Conservation (phyloP, 73 alveolate genomes). For the Paramecium sexaurelia region DNA sequence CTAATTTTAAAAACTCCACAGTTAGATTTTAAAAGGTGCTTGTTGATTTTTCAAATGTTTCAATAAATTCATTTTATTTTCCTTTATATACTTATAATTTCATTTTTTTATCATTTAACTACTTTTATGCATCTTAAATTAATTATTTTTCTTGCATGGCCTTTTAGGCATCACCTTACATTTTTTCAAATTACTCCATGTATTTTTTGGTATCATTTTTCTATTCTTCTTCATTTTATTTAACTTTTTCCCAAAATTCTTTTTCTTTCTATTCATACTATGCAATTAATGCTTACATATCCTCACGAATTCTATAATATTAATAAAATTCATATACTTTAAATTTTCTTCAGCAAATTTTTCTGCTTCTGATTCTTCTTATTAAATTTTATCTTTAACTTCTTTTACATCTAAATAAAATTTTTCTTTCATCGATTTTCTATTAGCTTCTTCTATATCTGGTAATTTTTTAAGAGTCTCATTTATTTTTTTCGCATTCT, state of each 20-base stretch:
- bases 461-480: constrained; percentile 26
- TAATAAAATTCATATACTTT: neutral
- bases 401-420: constrained; percentile 21
- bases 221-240: constrained; percentile 4
- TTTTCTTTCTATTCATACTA: constrained; percentile 24
- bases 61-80: constrained; percentile 6
- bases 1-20: constrained; percentile 14
- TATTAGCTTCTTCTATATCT: constrained; percentile 11
- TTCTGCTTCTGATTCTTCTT: neutral
- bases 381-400: neutral
- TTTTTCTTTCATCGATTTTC: constrained; percentile 44
- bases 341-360: constrained; percentile 7
- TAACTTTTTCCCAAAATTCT: constrained; percentile 41
- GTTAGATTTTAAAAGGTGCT: neutral
- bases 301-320: constrained; percentile 11
- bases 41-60: constrained; percentile 2
- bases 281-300: constrained; percentile 1
- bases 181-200: constrained; percentile 16
- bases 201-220: constrained; percentile 29
- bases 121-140: constrained; percentile 14
- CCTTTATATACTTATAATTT: neutral
- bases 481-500: neutral
- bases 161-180: constrained; percentile 10
- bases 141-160: constrained; percentile 33
- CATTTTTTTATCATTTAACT: constrained; percentile 41